A percentile compares a stretch with the other conserved stretches of the same genome.
Conservation (phyloP, 495 filamentous ascomycete species). For the Thozetella sp. region DNA sequence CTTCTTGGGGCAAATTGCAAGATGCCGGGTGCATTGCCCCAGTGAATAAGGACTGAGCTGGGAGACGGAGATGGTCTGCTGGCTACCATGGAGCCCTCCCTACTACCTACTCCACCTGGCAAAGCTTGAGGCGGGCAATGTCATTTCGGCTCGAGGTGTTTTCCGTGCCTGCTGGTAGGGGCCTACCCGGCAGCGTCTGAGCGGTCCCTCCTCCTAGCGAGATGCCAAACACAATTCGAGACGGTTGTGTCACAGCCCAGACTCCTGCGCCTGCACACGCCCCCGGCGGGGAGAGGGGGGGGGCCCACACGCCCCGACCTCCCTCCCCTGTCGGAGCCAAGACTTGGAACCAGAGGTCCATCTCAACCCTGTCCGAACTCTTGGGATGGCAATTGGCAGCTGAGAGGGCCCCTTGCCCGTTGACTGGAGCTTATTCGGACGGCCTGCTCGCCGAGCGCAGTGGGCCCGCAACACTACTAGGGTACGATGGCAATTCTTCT, state of each 20-base stretch:
- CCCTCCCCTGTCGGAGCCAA: not conserved
- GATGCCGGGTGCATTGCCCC: no score
- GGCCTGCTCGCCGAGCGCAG: constrained; percentile 11
- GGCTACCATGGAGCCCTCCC: no score
- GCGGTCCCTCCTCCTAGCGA: constrained; percentile 7
- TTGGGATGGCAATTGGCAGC: constrained; percentile 3
- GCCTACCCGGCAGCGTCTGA: not conserved
- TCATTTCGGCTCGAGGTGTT: not conserved
- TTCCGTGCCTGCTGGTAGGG: not conserved
- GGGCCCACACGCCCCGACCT: constrained; percentile 13
- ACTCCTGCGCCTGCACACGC: constrained; percentile 30
- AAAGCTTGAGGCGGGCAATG: not conserved
- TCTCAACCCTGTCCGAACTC: constrained; percentile 3
- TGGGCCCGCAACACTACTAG: not conserved
- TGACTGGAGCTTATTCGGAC: constrained; percentile 12
- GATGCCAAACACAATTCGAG: constrained; percentile 49
- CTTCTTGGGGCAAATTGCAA: no score
- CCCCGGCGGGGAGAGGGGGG: constrained; percentile 23
- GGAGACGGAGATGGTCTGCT: not conserved
- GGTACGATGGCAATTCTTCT: constrained; percentile 19
- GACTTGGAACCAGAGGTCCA: not conserved
- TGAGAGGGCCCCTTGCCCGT: not conserved
- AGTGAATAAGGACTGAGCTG: no score
- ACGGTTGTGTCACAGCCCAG: constrained; percentile 45
- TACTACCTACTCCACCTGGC: no score